Base-by-base conservation (phyloP, 257 asterid species). In the Solanum paucissectum region DNA sequence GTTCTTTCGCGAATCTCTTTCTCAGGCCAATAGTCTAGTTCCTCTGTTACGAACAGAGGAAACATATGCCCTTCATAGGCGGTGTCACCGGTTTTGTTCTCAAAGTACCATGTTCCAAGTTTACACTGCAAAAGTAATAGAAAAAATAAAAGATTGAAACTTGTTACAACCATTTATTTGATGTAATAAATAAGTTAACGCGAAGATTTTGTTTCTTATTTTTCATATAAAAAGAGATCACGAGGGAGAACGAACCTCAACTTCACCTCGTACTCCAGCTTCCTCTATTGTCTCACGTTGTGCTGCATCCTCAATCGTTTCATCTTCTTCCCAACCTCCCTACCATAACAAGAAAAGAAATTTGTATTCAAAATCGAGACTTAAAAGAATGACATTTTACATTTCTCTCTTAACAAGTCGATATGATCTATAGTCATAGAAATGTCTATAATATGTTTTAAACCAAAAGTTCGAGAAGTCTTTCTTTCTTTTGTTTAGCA, bases 291-390 rank as follows among this genome's bases (percentile, higher is more conserved):
- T 96, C 86, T 96, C 99, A 4, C 99, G 98, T 52, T 93, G 72
- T 0, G 98, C 99, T 9, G 99, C 99, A 18, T 89, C 95, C 75
- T 87, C 91, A 4, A 94, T 94, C 69, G 93, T 58, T 89, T 96
- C 99, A 86, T 96, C 99, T 4, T 68, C 89, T 83, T 96, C 99
- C 99, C 99, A 96, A 34, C 99, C 99, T 12, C 99, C 99, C 98
- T 96, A 87, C 23, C 23, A 81, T 25, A 46, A 46, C 89, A 91
- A 46, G 3, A 46, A 4, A 27, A 1, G 16, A 7, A 0, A 36
- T 2, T 74, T 36, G 4, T 36, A 34, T 36, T 74, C 13, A 74
- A 74, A 21, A 74, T 40, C 4, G 1, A 74, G 9, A 36, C 3
- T n/a, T 62, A 23, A 62, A 21, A 60, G 71, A 62, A 62, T 62